Percentiles rank a stretch among this genome's conserved stretches.
Evolutionary conservation across 495 filamentous ascomycete species (phyloP).

Genomic region (Cudoniella acicularis): DNA sequence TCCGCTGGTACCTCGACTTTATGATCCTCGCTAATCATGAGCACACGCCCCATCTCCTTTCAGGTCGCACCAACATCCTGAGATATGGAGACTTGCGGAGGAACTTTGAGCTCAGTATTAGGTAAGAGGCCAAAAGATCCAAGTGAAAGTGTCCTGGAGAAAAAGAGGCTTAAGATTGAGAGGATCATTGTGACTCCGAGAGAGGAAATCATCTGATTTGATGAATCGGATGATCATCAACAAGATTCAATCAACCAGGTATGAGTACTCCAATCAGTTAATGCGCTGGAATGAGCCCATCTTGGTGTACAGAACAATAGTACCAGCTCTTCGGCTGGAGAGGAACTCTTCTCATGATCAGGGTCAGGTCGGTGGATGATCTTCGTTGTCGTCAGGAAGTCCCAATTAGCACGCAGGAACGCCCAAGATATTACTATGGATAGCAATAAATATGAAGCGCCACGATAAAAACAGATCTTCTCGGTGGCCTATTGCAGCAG

Average conservation of each 20-base stretch:
- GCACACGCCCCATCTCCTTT: not conserved
- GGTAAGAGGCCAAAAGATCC: not conserved
- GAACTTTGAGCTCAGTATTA: not conserved
- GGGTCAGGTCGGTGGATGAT: no score
- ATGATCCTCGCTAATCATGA: not conserved
- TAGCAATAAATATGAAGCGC: not conserved
- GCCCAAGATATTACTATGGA: not conserved
- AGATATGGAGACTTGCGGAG: not conserved
- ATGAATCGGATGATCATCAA: no score
- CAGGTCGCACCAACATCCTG: not conserved
- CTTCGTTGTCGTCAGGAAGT: not conserved
- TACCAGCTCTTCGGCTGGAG: no score
- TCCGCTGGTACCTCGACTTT: not conserved
- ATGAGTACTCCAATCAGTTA: no score
- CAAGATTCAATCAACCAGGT: no score
- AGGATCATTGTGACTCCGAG: no score
- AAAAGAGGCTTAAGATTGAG: not conserved
- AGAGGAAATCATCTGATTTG: no score
- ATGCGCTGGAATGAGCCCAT: no score
- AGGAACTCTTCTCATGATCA: not conserved
- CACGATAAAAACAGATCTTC: not conserved
- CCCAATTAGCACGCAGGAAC: not conserved
- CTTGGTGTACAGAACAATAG: no score
- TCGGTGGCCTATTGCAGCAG: not conserved
- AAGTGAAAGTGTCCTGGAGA: not conserved